Base-by-base conservation (phyloP, 345 rosid genomes). In the Hibiscus mutabilis region DNA sequence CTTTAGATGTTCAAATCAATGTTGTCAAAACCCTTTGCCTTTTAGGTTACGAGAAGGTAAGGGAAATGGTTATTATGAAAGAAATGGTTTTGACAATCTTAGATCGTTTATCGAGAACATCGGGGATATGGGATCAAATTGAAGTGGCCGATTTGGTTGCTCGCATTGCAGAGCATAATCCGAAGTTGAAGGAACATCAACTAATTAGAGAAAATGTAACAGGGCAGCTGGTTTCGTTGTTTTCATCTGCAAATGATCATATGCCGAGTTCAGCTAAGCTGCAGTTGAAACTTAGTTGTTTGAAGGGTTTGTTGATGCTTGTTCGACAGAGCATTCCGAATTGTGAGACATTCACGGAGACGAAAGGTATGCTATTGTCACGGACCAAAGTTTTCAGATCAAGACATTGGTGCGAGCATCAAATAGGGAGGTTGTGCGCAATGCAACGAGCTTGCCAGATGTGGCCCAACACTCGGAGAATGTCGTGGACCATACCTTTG, bases 351-450 rank as follows among this genome's bases (percentile, higher is more conserved):
- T 86, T 94, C 27, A 81, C 97, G 0, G 98, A 93, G 77, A 93
- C 98, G 0, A 91, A 89, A 78, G 98, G 97, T 19, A 75, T 91
- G 77, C 88, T 93, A n/a, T n/a, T n/a, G n/a, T n/a, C n/a, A n/a
- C n/a, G n/a, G n/a, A n/a, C n/a, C n/a, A n/a, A n/a, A n/a, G n/a
- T n/a, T n/a, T n/a, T n/a, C n/a, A n/a, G n/a, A n/a, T n/a, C n/a
- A n/a, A n/a, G n/a, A n/a, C n/a, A n/a, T n/a, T n/a, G n/a, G n/a
- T n/a, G n/a, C n/a, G n/a, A n/a, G n/a, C n/a, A n/a, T n/a, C n/a
- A n/a, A n/a, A n/a, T n/a, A n/a, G n/a, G n/a, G n/a, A n/a, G n/a
- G n/a, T n/a, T n/a, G n/a, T n/a, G n/a, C n/a, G n/a, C n/a, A n/a
- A n/a, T n/a, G n/a, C n/a, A n/a, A n/a, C n/a, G n/a, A n/a, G n/a